Evolutionary conservation across 73 alveolate genomes (phyloP).

Genomic region (Tetrahymena borealis): DNA sequence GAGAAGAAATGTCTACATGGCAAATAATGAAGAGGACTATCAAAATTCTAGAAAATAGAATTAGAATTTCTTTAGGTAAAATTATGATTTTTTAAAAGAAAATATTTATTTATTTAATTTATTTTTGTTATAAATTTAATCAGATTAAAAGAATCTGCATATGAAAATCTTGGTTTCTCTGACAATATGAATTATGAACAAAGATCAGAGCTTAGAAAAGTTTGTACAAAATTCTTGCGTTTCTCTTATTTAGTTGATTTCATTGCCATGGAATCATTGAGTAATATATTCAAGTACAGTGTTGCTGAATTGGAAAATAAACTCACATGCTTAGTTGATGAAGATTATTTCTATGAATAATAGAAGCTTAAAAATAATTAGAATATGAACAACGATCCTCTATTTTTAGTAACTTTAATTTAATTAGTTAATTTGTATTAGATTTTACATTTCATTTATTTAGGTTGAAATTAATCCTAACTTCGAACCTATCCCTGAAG

Average conservation of each 20-base stretch:
- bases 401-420: too few relatives aligned
- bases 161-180: constrained; percentile 65
- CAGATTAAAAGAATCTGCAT: constrained; percentile 36
- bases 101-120: background rate
- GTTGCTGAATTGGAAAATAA: constrained; percentile 46
- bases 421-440: too few relatives aligned
- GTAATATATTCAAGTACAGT: constrained; percentile 63
- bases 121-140: background rate
- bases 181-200: constrained; percentile 70
- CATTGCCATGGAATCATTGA: constrained; percentile 67
- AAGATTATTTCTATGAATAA: constrained; percentile 22
- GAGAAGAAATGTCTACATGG: constrained; percentile 50
- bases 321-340: constrained; percentile 11
- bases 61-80: background rate
- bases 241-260: constrained; percentile 72
- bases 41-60: background rate
- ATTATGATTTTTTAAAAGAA: background rate
- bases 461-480: constrained; percentile 45
- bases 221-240: constrained; percentile 65
- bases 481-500: constrained; percentile 44
- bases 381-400: constrained; percentile 41
- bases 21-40: constrained; percentile 51
- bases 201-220: constrained; percentile 62
- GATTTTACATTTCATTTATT: too few relatives aligned
- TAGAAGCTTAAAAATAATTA: constrained; percentile 29